Percentiles rank a stretch among this genome's conserved stretches.
Evolutionary conservation across 768 basidiomycete genomes (phyloP).

Genomic region (Phanerodontia chrysosporium): DNA sequence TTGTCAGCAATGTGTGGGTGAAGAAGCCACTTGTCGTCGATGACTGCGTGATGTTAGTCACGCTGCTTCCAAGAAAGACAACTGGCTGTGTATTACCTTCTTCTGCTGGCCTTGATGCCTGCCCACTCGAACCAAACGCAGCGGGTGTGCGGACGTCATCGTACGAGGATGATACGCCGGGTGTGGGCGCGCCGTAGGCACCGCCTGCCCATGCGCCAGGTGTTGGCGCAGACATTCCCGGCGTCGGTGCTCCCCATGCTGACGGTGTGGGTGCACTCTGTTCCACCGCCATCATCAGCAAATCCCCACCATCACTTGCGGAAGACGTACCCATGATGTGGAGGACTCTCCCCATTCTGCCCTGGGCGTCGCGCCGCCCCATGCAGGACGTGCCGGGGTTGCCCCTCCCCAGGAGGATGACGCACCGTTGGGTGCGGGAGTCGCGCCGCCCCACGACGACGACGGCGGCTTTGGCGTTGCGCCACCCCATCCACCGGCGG

Average conservation of each 20-base stretch:
- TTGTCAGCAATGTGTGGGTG: conserved; percentile 14
- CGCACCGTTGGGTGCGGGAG: conserved; percentile 1
- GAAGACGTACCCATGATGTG: conserved; percentile 13
- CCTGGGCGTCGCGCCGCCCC: conserved; percentile 3
- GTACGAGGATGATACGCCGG: conserved; percentile 21
- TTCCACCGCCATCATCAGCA: background rate
- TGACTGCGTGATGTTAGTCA: conserved; percentile 6
- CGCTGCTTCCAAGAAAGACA: too few species aligned
- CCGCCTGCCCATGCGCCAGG: conserved; percentile 26
- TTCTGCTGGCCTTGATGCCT: background rate
- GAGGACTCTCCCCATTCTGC: conserved; percentile 21
- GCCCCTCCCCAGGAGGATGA: conserved; percentile 20
- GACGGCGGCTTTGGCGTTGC: conserved; percentile 13
- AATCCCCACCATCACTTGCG: background rate
- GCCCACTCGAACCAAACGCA: background rate
- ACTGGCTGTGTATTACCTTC: background rate
- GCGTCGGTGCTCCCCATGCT: conserved; percentile 18
- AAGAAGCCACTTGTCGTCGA: conserved; percentile 22
- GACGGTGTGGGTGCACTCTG: conserved; percentile 11
- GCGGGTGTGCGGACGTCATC: background rate
- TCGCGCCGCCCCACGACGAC: conserved; percentile 14
- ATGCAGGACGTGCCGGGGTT: conserved; percentile 23
- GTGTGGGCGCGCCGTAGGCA: conserved; percentile 38
- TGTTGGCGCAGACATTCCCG: conserved; percentile 23
- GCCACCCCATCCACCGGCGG: conserved; percentile 16